phyloP scores from a whole-genome alignment of 192 early-diverging fungal species.

The Spizellomyces sp. region DNA sequence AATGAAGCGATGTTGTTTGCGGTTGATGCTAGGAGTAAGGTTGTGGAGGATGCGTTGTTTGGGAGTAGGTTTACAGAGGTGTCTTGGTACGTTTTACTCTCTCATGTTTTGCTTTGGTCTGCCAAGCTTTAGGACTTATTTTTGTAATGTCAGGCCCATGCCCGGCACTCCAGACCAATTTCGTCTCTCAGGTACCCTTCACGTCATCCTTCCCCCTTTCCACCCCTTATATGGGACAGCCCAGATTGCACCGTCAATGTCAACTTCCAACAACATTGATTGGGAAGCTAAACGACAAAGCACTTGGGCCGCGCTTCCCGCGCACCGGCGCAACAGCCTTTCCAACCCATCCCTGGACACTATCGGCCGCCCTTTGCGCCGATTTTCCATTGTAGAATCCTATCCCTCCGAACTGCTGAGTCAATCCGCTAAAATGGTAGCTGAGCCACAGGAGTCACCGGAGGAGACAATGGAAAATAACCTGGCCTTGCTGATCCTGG shows the following conservation, averaged over 20 bases:
- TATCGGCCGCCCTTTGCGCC: neutral
- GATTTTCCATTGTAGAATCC: slow-evolving; percentile 1
- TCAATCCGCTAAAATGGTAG: too few species aligned
- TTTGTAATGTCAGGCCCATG: neutral
- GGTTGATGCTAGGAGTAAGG: slow-evolving; percentile 8
- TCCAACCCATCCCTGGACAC: neutral
- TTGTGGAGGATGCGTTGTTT: slow-evolving; percentile 3
- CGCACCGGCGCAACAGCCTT: neutral
- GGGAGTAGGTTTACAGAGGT: slow-evolving; percentile 1
- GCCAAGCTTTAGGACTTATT: neutral
- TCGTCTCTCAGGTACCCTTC: slow-evolving; percentile 5
- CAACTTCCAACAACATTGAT: neutral
- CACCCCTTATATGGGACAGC: neutral
- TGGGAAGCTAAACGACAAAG: slow-evolving; percentile 4
- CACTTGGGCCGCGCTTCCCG: neutral
- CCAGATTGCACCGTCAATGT: neutral
- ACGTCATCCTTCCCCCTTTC: slow-evolving; percentile 4
- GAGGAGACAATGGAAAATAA: neutral
- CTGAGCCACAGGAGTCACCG: neutral
- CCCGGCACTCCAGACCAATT: neutral
- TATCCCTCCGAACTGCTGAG: neutral
- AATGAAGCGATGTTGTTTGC: slow-evolving; percentile 4
- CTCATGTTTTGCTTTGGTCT: neutral
- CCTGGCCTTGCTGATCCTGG: neutral
- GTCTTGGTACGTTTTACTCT: neutral